Conservation (phyloP, 2,329 filamentous ascomycete genomes). For the Metarhizium brunneum region DNA sequence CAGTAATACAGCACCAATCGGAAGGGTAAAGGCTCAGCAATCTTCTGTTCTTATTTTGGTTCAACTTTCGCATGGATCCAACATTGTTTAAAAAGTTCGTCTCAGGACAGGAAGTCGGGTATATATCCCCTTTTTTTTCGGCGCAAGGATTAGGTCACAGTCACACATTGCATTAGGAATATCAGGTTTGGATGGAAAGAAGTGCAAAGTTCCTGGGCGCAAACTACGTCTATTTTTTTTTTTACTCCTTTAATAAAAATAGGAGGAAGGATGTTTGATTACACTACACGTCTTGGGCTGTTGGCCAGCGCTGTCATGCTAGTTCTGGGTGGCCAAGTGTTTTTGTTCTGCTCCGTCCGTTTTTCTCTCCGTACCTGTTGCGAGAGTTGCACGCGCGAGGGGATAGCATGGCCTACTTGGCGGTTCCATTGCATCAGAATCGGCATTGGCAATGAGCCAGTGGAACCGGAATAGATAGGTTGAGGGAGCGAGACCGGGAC, state of each 20-base stretch:
- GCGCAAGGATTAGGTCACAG: slow-evolving; percentile 6
- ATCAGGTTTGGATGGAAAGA: slow-evolving; percentile 12
- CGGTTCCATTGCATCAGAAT: background rate
- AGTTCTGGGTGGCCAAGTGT: background rate
- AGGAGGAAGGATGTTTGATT: background rate
- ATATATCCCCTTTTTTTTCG: background rate
- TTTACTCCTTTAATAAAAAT: background rate
- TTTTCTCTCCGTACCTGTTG: background rate
- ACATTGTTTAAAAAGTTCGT: no score
- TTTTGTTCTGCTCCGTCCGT: background rate
- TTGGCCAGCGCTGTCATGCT: no score
- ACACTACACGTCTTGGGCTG: background rate
- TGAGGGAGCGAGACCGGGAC: background rate
- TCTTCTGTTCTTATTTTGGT: no score
- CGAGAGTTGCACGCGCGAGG: background rate
- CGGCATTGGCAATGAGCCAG: background rate
- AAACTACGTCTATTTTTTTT: background rate
- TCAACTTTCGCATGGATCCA: no score
- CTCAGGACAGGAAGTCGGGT: no score
- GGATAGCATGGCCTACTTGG: background rate
- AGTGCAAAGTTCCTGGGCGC: slow-evolving; percentile 2
- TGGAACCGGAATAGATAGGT: background rate
- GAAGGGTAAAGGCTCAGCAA: no score
- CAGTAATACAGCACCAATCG: no score
- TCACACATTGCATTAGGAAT: slow-evolving; percentile 4